Evolutionary conservation across 495 filamentous ascomycete species (phyloP), one percentile per base, ranked within the genome.

Genomic region (Rhypophila decipiens): DNA sequence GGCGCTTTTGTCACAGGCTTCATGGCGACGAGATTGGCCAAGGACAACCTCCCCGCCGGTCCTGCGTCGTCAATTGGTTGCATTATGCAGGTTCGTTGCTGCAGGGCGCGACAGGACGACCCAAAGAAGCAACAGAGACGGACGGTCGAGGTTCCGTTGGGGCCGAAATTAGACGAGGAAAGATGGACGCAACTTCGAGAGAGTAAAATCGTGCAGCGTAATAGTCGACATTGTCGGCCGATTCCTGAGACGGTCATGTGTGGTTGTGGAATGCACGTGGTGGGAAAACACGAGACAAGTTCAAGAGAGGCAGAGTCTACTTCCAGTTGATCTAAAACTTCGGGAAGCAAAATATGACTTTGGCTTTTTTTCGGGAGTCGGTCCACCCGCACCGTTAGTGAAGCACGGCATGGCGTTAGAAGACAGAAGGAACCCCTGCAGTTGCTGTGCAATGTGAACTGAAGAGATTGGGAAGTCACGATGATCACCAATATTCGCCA

Each of bases 21-120:
- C 9, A 5, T n/a, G 15, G n/a, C 42, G 36, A 39, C 24, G 42
- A 46, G 49, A 51, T 51, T 51, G 49, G 49, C 36, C 46, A 36
- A n/a, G 13, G 41, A 17, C 24, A 31, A 12, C 12, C 5, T 31
- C 13, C 13, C 41, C 15, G 35, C 18, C 15, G 35, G 9, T 37
- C 35, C 35, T 37, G 35, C 35, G 15, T 37, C 35, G 35, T 7
- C 35, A 15, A 37, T 37, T 37, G 35, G 35, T 15, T 17, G 35
- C 35, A 37, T 37, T 13, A 5, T 31, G 27, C 27, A 31, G 27
- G 27, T 37, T 37, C 10, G 9, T 8, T 15, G n/a, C 35, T 37
- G 35, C 35, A 37, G 35, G 8, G 35, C 35, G 35, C 35, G 35
- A 9, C 35, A 17, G 10, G 35, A 37, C n/a, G 35, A n/a, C 35